Conservation (phyloP, 2,329 filamentous ascomycete genomes). For the Claviceps pazoutovae region DNA sequence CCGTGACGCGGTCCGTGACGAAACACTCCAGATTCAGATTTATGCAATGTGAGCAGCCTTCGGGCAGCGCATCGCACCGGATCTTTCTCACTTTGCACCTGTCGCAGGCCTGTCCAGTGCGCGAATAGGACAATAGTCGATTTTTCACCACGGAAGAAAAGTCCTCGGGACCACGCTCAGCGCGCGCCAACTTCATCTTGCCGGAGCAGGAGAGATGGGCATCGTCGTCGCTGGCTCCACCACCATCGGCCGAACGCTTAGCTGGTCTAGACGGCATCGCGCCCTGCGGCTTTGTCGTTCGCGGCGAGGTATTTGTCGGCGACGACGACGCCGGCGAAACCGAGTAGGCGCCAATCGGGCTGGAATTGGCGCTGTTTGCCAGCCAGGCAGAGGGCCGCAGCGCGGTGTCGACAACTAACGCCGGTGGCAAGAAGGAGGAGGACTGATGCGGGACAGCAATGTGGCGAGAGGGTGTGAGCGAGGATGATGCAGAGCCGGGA, state of each 20-base stretch:
- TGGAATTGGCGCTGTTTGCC: conserved; percentile 3
- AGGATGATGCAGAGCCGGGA: not conserved
- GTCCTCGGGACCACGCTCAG: conserved; percentile 33
- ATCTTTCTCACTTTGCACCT: conserved; percentile 86
- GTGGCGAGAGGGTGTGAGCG: not conserved
- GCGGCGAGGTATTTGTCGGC: conserved; percentile 6
- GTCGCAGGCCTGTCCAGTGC: conserved; percentile 77
- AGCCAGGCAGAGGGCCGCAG: not conserved
- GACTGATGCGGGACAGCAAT: not conserved
- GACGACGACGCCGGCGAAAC: conserved; percentile 6
- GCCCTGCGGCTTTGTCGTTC: conserved; percentile 4
- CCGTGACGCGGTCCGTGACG: conserved; percentile 77
- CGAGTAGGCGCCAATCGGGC: conserved; percentile 7
- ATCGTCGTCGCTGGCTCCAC: conserved; percentile 19
- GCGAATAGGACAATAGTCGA: conserved; percentile 39
- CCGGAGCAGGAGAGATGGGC: conserved; percentile 7
- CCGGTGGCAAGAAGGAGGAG: not conserved
- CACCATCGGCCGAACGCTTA: conserved; percentile 26
- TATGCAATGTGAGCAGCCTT: conserved; percentile 70
- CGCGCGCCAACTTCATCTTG: conserved; percentile 35
- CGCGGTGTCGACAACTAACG: not conserved
- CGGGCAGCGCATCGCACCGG: conserved; percentile 65
- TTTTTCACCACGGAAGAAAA: conserved; percentile 43
- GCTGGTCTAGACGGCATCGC: conserved; percentile 9
- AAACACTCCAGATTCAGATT: conserved; percentile 65